Base-by-base conservation (phyloP, 148 eudicot species). In the Silene uniflora region DNA sequence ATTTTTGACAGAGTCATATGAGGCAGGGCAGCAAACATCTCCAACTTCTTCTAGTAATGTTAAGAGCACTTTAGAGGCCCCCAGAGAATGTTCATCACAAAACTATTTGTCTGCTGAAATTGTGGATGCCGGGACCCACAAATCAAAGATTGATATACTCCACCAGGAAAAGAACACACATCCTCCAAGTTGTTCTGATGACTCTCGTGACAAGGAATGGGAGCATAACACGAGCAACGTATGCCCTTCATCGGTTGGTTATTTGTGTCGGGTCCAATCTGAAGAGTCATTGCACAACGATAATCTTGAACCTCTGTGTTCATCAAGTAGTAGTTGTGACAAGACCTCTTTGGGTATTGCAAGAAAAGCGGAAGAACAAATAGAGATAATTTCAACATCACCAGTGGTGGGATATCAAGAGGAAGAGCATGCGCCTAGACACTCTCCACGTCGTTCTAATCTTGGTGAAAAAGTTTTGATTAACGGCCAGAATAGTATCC, bases 361-460 rank as follows among this genome's bases (percentile, higher is more conserved):
- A 19, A 73, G 73, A 58, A 73, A 69, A 11, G 18, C 54, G 76
- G 46, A 46, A 3, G 63, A 73, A 67, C 78, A 70, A 76, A 76
- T 56, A 17, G 81, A 81, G 75, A 61, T 17, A 62, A 19, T 49
- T 73, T 23, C 65, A 11, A 66, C 62, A 32, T 75, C 84, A 60
- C 64, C 62, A 69, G 71, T 39, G 69, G 76, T 55, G 42, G 69
- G 70, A 56, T 56, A 56, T 73, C 78, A 56, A 71, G 74, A 78
- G 79, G 75, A 73, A 55, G 84, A 77, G 56, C 74, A 23, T 35
- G 61, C 67, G 55, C 77, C 75, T 83, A 22, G 39, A 22, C 61
- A 73, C 65, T 81, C 87, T 69, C 79, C 81, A 55, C 72, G 60
- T 67, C 72, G 60, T 67, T 72, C 56, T 42, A 72, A 67, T 73